Evolutionary conservation across 805 yeast species (phyloP), one percentile per base, ranked within the genome.

Genomic region (Ogataea philodendri): DNA sequence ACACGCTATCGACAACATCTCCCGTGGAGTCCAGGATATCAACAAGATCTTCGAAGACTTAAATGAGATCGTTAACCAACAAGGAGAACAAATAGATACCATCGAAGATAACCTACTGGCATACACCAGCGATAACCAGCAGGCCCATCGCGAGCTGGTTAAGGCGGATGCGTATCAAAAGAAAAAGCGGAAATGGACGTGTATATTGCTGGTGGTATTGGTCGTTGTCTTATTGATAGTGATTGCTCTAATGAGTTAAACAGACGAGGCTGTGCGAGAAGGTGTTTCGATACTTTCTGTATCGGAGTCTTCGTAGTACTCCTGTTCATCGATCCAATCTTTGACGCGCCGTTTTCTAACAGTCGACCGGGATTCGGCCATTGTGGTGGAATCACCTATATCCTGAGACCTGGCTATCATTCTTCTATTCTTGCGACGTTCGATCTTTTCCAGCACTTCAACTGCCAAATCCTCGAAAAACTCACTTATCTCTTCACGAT

Each of bases 41-140:
- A 88, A 89, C 57, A 71, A 87, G 7, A 88, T 89, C 4, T 88
- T 87, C 57, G 78, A 78, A 46, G 95, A 88, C 51, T 60, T 89
- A 38, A 87, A 88, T 10, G 72, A 76, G 23, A 63, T 89, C 49
- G 93, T 89, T 2, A 67, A 72, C 34, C 89, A 86, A 57, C 97
- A 89, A 56, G 96, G 95, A 5, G 79, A 74, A 19, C 88, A 84
- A 47, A 70, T 89, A 11, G 95, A 87, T 52, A 76, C 88, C 0
- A 77, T 89, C 11, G 96, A 87, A 54, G 86, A 81, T 43, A 87
- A 87, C 59, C 67, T 89, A 28, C 62, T 78, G 16, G 75, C 72
- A 29, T 65, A 82, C 41, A 75, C 80, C 5, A 70, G 66, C 15
- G 81, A 84, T 50, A 73, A 85, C 5, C 81, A 78, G 37, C 71